Percentiles rank a stretch among this genome's conserved stretches.
phyloP scores from a whole-genome alignment of 306 rosid species.

The Casuarina cunninghamiana region DNA sequence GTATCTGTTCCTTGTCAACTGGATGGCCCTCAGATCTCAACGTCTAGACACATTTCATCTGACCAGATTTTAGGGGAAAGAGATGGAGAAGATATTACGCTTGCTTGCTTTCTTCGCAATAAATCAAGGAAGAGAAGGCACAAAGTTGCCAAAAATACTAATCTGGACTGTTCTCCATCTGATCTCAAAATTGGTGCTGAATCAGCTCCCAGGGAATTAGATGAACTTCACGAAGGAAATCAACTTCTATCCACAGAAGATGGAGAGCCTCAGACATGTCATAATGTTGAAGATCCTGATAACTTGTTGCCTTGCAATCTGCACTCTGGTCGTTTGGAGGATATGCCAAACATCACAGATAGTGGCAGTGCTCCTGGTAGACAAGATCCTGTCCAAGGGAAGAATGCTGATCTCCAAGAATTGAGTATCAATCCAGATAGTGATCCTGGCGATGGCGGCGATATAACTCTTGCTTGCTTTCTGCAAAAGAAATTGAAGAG shows the following conservation, averaged over 20 bases:
- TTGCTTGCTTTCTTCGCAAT: conserved; percentile 35
- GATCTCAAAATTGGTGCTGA: conserved; percentile 4
- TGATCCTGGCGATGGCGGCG: conserved; percentile 10
- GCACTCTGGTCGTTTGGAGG: not conserved
- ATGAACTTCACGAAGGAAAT: conserved; percentile 19
- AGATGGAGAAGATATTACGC: conserved; percentile 36
- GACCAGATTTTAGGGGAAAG: conserved; percentile 30
- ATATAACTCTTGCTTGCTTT: conserved; percentile 32
- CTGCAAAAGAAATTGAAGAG: conserved; percentile 32
- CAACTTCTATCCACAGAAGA: conserved; percentile 26
- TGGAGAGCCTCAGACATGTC: conserved; percentile 7
- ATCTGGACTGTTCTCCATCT: conserved; percentile 8
- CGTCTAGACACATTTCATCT: conserved; percentile 16
- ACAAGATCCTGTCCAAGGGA: conserved; percentile 5
- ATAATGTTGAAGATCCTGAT: conserved; percentile 19
- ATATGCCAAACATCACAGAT: not conserved
- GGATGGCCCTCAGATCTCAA: conserved; percentile 11
- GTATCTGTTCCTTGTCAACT: conserved; percentile 9
- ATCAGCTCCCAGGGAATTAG: not conserved
- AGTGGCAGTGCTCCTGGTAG: not conserved
- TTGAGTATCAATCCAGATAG: conserved; percentile 9
- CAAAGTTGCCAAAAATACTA: conserved; percentile 13
- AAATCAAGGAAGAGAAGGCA: conserved; percentile 44
- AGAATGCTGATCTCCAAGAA: conserved; percentile 19
- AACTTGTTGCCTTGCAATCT: not conserved